phyloP scores from a whole-genome alignment of 2,329 filamentous ascomycete species.

The Fusarium sp. region DNA sequence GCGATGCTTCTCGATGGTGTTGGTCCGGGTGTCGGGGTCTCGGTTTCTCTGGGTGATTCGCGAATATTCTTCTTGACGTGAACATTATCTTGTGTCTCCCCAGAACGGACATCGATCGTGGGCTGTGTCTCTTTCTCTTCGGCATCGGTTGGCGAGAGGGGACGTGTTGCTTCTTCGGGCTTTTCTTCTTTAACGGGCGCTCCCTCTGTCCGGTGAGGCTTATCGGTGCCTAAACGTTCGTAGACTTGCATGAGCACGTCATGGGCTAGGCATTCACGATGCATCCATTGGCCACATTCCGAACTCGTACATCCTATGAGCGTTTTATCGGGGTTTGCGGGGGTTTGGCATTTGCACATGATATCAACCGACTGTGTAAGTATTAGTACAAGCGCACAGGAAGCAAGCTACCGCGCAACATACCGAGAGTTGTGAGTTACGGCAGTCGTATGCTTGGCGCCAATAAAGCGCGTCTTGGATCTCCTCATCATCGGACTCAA shows the following conservation, averaged over 20 bases:
- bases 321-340: conserved; percentile 71
- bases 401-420: conserved; percentile 45
- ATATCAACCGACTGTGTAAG: conserved; percentile 62
- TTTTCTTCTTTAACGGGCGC: conserved; percentile 56
- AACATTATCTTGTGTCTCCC: conserved; percentile 56
- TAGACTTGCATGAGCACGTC: conserved; percentile 65
- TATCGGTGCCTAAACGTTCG: conserved; percentile 62
- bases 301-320: conserved; percentile 69
- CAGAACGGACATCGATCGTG: conserved; percentile 65
- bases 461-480: conserved; percentile 71
- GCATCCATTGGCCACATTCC: conserved; percentile 71
- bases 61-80: conserved; percentile 54
- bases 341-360: conserved; percentile 69
- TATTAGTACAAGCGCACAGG: conserved; percentile 39
- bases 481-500: conserved; percentile 75
- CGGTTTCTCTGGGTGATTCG: conserved; percentile 49
- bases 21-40: conserved; percentile 50
- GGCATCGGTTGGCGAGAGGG: conserved; percentile 65
- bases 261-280: conserved; percentile 71
- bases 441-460: conserved; percentile 72
- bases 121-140: conserved; percentile 63
- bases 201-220: conserved; percentile 59
- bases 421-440: conserved; percentile 70
- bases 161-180: conserved; percentile 53
- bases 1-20: conserved; percentile 44